Evolutionary conservation across 1,284 basidiomycete species (phyloP), one percentile per base, ranked within the genome.

Genomic region (Austroboletus novae-zelandiae): DNA sequence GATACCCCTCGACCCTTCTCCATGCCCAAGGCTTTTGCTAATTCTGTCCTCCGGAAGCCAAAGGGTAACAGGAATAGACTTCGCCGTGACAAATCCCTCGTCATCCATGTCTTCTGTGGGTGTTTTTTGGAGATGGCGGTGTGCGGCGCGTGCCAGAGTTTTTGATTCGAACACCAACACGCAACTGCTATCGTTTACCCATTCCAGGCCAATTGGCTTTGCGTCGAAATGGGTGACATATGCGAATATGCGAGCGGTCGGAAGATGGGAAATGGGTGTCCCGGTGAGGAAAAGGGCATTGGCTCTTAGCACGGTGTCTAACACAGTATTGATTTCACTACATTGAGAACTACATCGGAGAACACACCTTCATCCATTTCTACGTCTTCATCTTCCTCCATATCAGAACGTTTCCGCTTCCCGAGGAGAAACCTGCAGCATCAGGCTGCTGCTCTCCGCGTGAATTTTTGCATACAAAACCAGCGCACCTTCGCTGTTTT

Each of bases 21-120:
- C 76, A 50, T 79, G 77, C 14, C 84, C 85, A 27, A 90, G 69
- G 47, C 80, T 85, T 55, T 74, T 77, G 59, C 77, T 84, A 49
- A 91, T 85, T 29, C 86, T 79, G 45, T 86, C 80, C 61, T 89
- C 84, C n/a, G 86, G 79, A 1, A 88, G 86, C 85, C 88, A 90
- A 14, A 89, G 62, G 0, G 80, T 73, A 20, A 86, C 64, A 15
- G 88, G 88, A 30, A 90, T 79, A 5, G 84, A 72, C 55, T 83
- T 81, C 0, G 85, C 84, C 0, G 78, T 76, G 31, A 84, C 64
- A 56, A 76, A 80, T 4, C 79, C 83, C 20, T 80, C 78, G 9
- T 70, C 71, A 39, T 85, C 84, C 30, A 73, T 69, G 29, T 76
- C 73, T 56, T 83, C 81, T 14, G 68, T 60, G 9, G 67, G 58